Percentiles rank a stretch among this genome's conserved stretches.
phyloP scores from a whole-genome alignment of 2,329 filamentous ascomycete species.

The Penicillium sp. region DNA sequence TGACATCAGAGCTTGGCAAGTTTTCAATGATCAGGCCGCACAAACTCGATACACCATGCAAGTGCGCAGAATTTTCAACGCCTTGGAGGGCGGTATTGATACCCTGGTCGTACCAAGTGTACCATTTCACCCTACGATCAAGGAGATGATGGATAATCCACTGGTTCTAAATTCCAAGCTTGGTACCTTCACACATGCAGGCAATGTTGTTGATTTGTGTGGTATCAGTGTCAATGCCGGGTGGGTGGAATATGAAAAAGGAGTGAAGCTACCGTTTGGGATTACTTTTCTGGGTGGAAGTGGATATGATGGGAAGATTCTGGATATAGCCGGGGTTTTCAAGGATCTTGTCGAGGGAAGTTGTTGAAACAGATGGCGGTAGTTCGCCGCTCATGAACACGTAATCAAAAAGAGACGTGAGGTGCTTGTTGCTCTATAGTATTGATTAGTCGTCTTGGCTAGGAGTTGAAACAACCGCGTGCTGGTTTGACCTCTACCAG shows the following conservation, averaged over 20 bases:
- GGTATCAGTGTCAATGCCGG: neutral
- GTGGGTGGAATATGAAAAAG: neutral
- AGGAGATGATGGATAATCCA: neutral
- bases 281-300: neutral
- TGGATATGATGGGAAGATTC: neutral
- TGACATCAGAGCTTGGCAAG: neutral
- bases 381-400: neutral
- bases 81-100: neutral
- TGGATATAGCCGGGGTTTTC: neutral
- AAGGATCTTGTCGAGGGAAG: neutral
- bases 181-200: neutral
- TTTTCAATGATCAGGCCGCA: neutral
- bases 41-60: neutral
- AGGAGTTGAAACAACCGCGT: too few relatives aligned
- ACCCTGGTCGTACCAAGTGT: neutral
- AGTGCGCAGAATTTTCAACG: neutral
- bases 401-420: neutral
- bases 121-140: neutral
- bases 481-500: too few relatives aligned
- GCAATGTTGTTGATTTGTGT: constrained; percentile 1
- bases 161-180: neutral
- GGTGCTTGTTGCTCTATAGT: neutral
- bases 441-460: neutral
- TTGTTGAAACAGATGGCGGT: neutral
- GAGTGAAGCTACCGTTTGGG: neutral